phyloP scores from a whole-genome alignment of 441 rosid species.

The Eruca vesicaria region DNA sequence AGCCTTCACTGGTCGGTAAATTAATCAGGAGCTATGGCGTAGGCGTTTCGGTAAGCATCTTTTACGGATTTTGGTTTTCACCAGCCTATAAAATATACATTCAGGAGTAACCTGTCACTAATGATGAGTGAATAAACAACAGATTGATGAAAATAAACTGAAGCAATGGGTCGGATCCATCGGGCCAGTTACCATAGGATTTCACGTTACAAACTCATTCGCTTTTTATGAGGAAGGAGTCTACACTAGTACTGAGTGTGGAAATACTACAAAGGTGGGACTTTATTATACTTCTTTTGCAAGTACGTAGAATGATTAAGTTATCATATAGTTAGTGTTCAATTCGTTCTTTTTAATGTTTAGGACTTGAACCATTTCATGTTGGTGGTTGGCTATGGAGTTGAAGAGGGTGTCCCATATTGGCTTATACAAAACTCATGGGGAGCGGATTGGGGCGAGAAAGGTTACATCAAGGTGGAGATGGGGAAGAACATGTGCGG shows the following conservation, averaged over 20 bases:
- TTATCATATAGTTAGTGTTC: background rate
- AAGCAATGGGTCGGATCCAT: background rate
- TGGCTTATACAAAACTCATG: constrained; percentile 97
- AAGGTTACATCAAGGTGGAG: constrained; percentile 94
- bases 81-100: background rate
- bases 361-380: constrained; percentile 97
- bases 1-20: background rate
- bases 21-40: constrained; percentile 23
- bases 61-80: background rate
- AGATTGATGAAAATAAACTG: background rate
- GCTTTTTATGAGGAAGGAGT: constrained; percentile 71
- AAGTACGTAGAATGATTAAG: background rate
- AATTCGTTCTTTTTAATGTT: background rate
- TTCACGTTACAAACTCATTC: constrained; percentile 63
- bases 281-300: background rate
- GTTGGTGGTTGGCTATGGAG: constrained; percentile 92
- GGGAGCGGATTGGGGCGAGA: constrained; percentile 74
- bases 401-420: constrained; percentile 67
- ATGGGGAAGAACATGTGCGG: constrained; percentile 95
- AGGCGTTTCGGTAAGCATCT: constrained; percentile 53
- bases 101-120: no score
- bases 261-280: constrained; percentile 73
- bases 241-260: constrained; percentile 68
- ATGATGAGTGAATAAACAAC: constrained; percentile 88
- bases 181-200: constrained; percentile 52